These are phyloP conservation scores for Acacia confusa DNA, from an alignment of 306 rosid species.

Conservation along the genomic window DNA sequence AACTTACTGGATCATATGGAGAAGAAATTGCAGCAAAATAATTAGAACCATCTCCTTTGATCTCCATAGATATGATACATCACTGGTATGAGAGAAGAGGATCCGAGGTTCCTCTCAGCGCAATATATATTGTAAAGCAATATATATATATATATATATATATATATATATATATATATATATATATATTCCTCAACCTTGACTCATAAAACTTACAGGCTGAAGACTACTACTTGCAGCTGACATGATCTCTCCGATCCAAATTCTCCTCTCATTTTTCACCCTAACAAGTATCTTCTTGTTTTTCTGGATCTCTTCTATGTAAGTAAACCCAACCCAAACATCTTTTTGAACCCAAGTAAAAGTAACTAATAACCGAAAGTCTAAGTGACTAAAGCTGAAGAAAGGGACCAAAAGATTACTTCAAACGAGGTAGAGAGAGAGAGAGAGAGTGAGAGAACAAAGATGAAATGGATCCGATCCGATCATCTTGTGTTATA, in stretches of 20 bases:
- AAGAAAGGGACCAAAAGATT: background rate
- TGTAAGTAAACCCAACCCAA: constrained; percentile 33
- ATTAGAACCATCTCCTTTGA: constrained; percentile 13
- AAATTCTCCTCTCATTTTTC: constrained; percentile 49
- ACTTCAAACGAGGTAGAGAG: background rate
- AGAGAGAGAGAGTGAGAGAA: constrained; percentile 31
- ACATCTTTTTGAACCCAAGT: constrained; percentile 29
- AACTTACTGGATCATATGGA: constrained; percentile 42
- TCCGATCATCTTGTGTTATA: background rate
- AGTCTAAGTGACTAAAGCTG: background rate
- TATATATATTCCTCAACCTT: constrained; percentile 57
- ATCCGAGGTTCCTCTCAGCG: constrained; percentile 99
- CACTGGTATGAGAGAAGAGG: constrained; percentile 56
- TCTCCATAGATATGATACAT: constrained; percentile 20
- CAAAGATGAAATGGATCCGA: constrained; percentile 25
- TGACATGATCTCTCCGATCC: constrained; percentile 98
- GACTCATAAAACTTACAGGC: constrained; percentile 59
- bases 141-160: too few species aligned
- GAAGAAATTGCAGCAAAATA: constrained; percentile 41
- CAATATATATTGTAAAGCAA: constrained; percentile 42
- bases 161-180: too few species aligned
- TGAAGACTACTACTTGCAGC: constrained; percentile 64
- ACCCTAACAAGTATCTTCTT: constrained; percentile 13
- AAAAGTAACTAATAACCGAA: background rate
- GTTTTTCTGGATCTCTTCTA: background rate